Evolutionary conservation across 1,284 basidiomycete species (phyloP).

Genomic region (Boletellus dicymbophilus): DNA sequence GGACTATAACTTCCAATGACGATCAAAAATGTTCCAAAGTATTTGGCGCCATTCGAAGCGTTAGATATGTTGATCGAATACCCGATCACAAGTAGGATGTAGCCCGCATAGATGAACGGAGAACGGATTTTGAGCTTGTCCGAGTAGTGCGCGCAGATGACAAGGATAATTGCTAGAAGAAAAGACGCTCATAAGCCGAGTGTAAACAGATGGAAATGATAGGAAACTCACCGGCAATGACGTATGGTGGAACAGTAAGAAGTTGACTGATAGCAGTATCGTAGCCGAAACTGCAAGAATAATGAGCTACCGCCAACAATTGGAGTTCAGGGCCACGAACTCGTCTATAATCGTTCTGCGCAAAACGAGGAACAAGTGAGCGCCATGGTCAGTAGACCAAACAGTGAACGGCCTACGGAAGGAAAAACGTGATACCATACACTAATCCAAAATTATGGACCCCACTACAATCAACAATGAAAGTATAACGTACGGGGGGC

Average conservation of each 20-base stretch:
- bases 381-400: not conserved
- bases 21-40: slow-evolving; percentile 67
- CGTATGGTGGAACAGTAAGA: slow-evolving; percentile 70
- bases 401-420: slow-evolving; percentile 48
- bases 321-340: slow-evolving; percentile 31
- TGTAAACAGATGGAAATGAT: not conserved
- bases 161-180: slow-evolving; percentile 53
- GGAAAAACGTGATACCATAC: slow-evolving; percentile 63
- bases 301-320: not conserved
- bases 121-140: slow-evolving; percentile 59
- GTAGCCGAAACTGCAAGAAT: slow-evolving; percentile 52
- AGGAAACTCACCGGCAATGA: slow-evolving; percentile 52
- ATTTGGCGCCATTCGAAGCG: slow-evolving; percentile 48
- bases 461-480: not conserved
- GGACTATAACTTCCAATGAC: slow-evolving; percentile 62
- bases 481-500: slow-evolving; percentile 49
- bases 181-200: too few relatives aligned
- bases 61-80: slow-evolving; percentile 63
- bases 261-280: slow-evolving; percentile 60
- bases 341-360: slow-evolving; percentile 61
- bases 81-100: slow-evolving; percentile 55
- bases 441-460: slow-evolving; percentile 31
- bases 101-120: slow-evolving; percentile 59
- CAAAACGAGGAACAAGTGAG: not conserved
- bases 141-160: slow-evolving; percentile 56